Conservation (phyloP, 2,329 filamentous ascomycete species). For the Tolypocladium album region DNA sequence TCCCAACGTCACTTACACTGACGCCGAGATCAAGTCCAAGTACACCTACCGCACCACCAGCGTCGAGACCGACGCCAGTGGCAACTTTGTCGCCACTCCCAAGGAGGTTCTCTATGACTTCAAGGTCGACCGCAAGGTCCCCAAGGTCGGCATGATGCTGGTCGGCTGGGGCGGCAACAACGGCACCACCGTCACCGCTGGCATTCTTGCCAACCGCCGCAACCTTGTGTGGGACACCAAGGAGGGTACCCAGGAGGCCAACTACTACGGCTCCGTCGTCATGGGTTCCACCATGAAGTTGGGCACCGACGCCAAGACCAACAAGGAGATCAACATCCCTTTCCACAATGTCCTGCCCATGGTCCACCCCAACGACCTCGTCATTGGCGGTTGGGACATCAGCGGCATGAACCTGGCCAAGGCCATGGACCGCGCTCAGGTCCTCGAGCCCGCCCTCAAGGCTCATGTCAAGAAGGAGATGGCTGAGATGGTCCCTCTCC, state of each 20-base stretch:
- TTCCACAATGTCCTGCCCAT: conserved; percentile 92
- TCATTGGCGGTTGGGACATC: conserved; percentile 96
- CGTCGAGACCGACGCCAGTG: conserved; percentile 59
- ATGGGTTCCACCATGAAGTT: conserved; percentile 98
- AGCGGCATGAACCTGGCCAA: conserved; percentile 79
- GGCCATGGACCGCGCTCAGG: conserved; percentile 91
- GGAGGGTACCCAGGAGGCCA: conserved; percentile 73
- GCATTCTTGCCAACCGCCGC: conserved; percentile 90
- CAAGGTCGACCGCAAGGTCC: conserved; percentile 89
- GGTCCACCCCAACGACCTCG: conserved; percentile 93
- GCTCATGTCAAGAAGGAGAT: conserved; percentile 85
- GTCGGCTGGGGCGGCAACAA: conserved; percentile 99
- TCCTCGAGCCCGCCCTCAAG: conserved; percentile 94
- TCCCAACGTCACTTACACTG: conserved; percentile 85
- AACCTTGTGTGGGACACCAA: conserved; percentile 86
- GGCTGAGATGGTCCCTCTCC: conserved; percentile 76
- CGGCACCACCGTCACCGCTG: conserved; percentile 90
- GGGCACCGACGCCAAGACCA: conserved; percentile 73
- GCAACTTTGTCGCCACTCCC: conserved; percentile 73
- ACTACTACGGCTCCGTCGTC: conserved; percentile 97
- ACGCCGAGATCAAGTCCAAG: conserved; percentile 79
- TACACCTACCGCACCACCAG: conserved; percentile 95
- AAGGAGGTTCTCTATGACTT: conserved; percentile 91
- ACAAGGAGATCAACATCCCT: conserved; percentile 87
- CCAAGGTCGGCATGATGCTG: conserved; percentile 93